A percentile compares a stretch with the other conserved stretches of the same genome.
Conservation (phyloP, 768 basidiomycete species). For the Boletus speciosus region DNA sequence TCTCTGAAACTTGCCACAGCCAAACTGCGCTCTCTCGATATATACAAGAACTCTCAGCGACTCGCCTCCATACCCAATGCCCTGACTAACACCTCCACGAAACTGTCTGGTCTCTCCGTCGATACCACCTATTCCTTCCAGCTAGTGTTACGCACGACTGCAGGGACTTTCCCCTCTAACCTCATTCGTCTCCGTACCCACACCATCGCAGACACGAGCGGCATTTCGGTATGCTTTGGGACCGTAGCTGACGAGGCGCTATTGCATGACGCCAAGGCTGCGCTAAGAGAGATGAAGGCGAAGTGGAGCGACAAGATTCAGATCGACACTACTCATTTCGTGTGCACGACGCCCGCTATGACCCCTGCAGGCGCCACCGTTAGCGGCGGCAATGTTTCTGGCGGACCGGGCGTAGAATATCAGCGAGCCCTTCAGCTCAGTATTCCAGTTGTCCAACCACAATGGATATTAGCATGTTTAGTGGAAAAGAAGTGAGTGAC, state of each 20-base stretch:
- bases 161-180: constrained; percentile 87
- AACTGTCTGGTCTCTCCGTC: constrained; percentile 77
- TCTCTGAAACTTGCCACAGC: constrained; percentile 78
- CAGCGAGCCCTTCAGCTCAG: constrained; percentile 92
- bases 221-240: constrained; percentile 93
- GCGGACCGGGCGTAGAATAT: constrained; percentile 81
- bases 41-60: constrained; percentile 88
- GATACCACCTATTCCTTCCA: constrained; percentile 92
- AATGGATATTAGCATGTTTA: constrained; percentile 91
- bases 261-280: constrained; percentile 77
- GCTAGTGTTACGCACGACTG: constrained; percentile 86
- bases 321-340: constrained; percentile 98
- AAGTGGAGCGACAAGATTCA: constrained; percentile 91
- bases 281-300: constrained; percentile 81
- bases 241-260: constrained; percentile 75
- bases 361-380: constrained; percentile 56
- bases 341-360: constrained; percentile 85
- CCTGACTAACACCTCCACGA: constrained; percentile 80
- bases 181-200: constrained; percentile 82
- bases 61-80: constrained; percentile 84
- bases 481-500: constrained; percentile 71
- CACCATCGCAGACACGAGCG: constrained; percentile 92
- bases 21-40: constrained; percentile 83
- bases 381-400: constrained; percentile 48
- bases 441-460: constrained; percentile 92